Base-by-base conservation (phyloP, 2,329 filamentous ascomycete genomes). In the Ophiostoma australiae region DNA sequence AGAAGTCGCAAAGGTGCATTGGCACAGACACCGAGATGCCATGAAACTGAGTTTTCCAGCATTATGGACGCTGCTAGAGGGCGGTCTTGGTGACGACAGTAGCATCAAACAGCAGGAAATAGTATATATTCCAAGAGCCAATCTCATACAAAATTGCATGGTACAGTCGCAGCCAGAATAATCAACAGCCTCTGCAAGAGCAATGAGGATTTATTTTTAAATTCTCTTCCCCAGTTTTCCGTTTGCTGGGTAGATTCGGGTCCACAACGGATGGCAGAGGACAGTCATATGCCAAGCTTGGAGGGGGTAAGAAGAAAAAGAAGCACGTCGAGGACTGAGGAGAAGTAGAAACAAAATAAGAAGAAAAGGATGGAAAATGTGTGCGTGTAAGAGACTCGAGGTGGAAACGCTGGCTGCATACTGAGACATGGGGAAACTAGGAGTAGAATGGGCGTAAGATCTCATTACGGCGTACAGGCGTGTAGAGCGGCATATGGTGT, bases 161-260 rank as follows among this genome's bases (percentile, higher is more conserved):
- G n/a, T 37, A 41, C 7, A 8, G 39, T 13, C 39, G 39, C 39
- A 8, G 39, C 39, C 39, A 41, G 5, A 58, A 58, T 58, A 58
- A 11, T 23, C 7, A 55, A 58, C n/a, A 58, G 52, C 23, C 13
- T 58, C 52, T 55, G n/a, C 3, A 6, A 58, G 27, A n/a, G 23
- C 52, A 41, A 41, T 41, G 10, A 41, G 39, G n/a, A 58, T 23
- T 66, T 48, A 48, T 27, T 67, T 27, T 67, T 31, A 41, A 27
- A 15, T 15, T 41, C 20, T 31, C 31, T 66, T 66, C 65, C n/a
- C 65, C 65, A 31, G 65, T 44, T 67, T 67, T 67, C 35, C 44
- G 33, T 58, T 58, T 37, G 35, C 33, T 27, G 63, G n/a, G 58
- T 66, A 41, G 33, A 66, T 39, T 66, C 35, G 17, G 63, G 63